phyloP scores from a whole-genome alignment of 2,329 filamentous ascomycete genomes.

The Ascocoryne sarcoides region DNA sequence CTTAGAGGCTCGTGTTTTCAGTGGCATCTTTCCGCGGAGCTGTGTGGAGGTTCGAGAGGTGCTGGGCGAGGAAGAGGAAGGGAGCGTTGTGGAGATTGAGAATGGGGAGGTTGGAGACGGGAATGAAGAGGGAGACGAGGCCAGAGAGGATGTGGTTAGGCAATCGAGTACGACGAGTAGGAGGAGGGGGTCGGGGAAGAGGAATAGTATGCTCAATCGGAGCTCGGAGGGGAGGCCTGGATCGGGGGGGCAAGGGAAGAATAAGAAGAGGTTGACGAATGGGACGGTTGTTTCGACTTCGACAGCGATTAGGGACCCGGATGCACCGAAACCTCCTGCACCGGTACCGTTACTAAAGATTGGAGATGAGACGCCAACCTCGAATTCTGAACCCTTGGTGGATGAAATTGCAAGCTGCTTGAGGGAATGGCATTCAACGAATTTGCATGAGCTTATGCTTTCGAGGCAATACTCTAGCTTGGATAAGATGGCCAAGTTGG shows the following conservation, averaged over 20 bases:
- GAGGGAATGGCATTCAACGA: conserved; percentile 96
- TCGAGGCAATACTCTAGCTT: conserved; percentile 72
- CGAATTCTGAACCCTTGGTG: conserved; percentile 78
- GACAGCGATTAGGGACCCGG: conserved; percentile 50
- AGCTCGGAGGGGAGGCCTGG: conserved; percentile 7
- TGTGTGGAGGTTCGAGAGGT: conserved; percentile 94
- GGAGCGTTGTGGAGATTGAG: conserved; percentile 24
- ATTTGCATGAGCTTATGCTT: conserved; percentile 84
- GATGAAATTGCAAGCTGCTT: conserved; percentile 97
- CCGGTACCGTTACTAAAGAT: conserved; percentile 97
- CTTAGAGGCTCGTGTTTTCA: conserved; percentile 91
- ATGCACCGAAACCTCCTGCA: conserved; percentile 70
- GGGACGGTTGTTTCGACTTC: conserved; percentile 35
- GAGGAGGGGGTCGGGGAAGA: conserved; percentile 11
- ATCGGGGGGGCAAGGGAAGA: conserved; percentile 9
- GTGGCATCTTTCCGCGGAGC: conserved; percentile 91
- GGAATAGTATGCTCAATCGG: conserved; percentile 8
- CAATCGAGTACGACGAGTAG: conserved; percentile 2
- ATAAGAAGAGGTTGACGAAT: conserved; percentile 20
- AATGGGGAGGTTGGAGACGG: conserved; percentile 9
- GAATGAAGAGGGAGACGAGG: conserved; percentile 6
- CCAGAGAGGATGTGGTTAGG: too few species aligned
- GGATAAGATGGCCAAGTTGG: conserved; percentile 71
- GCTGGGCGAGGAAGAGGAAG: conserved; percentile 62
- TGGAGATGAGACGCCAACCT: conserved; percentile 91